Conservation (phyloP, 2,329 filamentous ascomycete species). For the Chaetomium olivaceum region DNA sequence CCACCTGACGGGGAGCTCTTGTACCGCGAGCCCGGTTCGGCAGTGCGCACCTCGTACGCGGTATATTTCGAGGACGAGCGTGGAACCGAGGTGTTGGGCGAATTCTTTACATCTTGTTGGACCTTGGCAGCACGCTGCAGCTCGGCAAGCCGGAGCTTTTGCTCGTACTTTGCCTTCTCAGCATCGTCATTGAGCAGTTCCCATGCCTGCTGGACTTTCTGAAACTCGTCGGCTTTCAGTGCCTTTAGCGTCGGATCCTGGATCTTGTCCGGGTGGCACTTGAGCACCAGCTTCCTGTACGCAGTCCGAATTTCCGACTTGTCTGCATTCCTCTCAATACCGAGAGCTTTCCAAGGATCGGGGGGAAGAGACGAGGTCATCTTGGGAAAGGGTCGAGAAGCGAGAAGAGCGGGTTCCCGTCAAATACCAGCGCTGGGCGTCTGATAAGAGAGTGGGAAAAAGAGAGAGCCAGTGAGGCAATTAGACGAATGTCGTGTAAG, state of each 20-base stretch:
- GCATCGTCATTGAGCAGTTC: slow-evolving; percentile 81
- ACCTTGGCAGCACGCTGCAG: slow-evolving; percentile 50
- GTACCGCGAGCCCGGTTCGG: slow-evolving; percentile 50
- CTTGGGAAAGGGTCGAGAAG: slow-evolving; percentile 30
- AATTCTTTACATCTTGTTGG: slow-evolving; percentile 39
- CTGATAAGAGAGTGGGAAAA: slow-evolving; percentile 13
- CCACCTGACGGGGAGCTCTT: slow-evolving; percentile 38
- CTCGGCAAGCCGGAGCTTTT: slow-evolving; percentile 66
- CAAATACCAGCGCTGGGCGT: slow-evolving; percentile 17
- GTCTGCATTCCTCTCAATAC: slow-evolving; percentile 71
- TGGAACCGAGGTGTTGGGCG: slow-evolving; percentile 48
- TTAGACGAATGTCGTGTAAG: slow-evolving; percentile 15
- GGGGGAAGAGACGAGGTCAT: slow-evolving; percentile 57
- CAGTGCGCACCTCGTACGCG: slow-evolving; percentile 50
- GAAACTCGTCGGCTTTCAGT: slow-evolving; percentile 82
- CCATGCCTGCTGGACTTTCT: slow-evolving; percentile 89
- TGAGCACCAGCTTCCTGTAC: slow-evolving; percentile 82
- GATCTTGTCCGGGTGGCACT: slow-evolving; percentile 90
- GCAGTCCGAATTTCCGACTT: slow-evolving; percentile 72
- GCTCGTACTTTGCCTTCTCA: slow-evolving; percentile 74
- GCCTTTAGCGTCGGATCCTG: slow-evolving; percentile 75
- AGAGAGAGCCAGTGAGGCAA: background rate
- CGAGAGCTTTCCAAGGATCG: slow-evolving; percentile 79
- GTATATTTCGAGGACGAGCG: slow-evolving; percentile 43
- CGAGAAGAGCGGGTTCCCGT: slow-evolving; percentile 13